Evolutionary conservation across 192 early-diverging fungal species (phyloP).

Genomic region (Entomortierella lignicola): DNA sequence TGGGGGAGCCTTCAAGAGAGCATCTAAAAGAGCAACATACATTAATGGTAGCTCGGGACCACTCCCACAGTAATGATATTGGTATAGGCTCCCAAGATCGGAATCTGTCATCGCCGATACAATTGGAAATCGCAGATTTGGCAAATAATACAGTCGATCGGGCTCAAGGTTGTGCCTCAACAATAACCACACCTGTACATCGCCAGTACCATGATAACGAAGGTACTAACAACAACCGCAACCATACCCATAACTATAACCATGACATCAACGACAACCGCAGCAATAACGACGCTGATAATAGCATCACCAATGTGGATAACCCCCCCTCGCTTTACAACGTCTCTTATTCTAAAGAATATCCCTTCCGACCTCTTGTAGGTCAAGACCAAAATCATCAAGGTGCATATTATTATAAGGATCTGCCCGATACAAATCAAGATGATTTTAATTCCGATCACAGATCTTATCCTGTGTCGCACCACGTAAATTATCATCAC

Average conservation of each 20-base stretch:
- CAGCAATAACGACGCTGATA: no score
- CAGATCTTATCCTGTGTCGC: no score
- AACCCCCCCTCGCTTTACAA: neutral
- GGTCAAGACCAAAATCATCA: neutral
- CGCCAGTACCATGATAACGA: neutral
- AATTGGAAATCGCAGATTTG: neutral
- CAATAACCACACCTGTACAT: neutral
- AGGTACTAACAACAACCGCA: neutral
- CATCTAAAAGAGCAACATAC: neutral
- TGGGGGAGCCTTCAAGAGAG: neutral
- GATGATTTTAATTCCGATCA: no score
- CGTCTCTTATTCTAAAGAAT: neutral
- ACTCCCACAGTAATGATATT: neutral
- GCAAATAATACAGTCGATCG: conserved; percentile 6
- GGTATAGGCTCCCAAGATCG: conserved; percentile 1
- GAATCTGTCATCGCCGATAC: no score
- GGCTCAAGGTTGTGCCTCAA: conserved; percentile 1
- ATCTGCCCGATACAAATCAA: neutral
- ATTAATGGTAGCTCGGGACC: neutral
- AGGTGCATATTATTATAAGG: neutral
- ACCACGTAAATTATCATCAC: no score
- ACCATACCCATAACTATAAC: no score
- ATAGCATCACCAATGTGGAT: no score
- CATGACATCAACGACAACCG: neutral
- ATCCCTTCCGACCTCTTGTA: neutral